phyloP scores from a whole-genome alignment of 2,329 filamentous ascomycete genomes.

The Esteya vermicola region DNA sequence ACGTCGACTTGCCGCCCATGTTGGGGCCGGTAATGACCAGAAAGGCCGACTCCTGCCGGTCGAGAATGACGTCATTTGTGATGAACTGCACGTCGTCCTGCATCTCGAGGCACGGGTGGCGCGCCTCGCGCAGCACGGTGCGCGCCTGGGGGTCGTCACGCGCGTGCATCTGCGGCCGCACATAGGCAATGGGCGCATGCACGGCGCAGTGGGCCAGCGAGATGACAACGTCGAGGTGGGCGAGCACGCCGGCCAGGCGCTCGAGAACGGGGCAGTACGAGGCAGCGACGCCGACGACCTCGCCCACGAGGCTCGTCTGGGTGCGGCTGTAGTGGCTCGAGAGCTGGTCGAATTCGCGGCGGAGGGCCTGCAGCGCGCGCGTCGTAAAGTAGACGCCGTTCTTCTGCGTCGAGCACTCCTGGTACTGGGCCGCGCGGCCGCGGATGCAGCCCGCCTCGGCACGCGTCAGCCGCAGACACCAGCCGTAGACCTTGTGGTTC shows the following conservation, averaged over 20 bases:
- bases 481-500: conserved; percentile 89
- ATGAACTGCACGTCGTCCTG: conserved; percentile 98
- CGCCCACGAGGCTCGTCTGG: conserved; percentile 76
- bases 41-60: conserved; percentile 70
- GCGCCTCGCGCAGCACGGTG: conserved; percentile 80
- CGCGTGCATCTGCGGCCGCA: conserved; percentile 77
- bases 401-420: conserved; percentile 96
- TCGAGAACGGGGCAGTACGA: conserved; percentile 93
- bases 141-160: conserved; percentile 44
- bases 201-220: conserved; percentile 87
- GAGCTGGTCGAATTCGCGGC: conserved; percentile 85
- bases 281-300: conserved; percentile 84
- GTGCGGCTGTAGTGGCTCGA: conserved; percentile 92
- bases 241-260: conserved; percentile 72
- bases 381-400: conserved; percentile 99
- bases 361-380: conserved; percentile 59
- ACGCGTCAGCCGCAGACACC: conserved; percentile 87
- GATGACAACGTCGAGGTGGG: conserved; percentile 89
- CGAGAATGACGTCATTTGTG: conserved; percentile 83
- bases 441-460: conserved; percentile 87
- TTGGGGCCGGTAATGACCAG: conserved; percentile 95
- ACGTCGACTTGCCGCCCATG: conserved; percentile 98
- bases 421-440: conserved; percentile 76
- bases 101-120: conserved; percentile 96
- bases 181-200: conserved; percentile 83